Conservation (phyloP, 768 basidiomycete species). For the Lactarius hatsudake region DNA sequence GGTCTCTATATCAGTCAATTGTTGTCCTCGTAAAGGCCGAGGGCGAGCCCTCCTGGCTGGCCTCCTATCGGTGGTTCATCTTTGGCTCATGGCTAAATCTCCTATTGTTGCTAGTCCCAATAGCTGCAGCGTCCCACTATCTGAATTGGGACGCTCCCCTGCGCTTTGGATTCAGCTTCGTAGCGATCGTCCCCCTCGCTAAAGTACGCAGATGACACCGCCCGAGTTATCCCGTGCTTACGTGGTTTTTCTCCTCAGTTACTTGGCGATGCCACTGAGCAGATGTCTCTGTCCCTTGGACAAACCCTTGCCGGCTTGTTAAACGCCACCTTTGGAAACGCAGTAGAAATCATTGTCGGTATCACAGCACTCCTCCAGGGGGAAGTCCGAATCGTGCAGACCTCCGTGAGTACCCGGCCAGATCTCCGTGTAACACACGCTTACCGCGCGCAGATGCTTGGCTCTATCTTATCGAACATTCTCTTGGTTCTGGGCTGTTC, state of each 20-base stretch:
- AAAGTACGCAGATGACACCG: conserved; percentile 47
- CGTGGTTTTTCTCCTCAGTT: conserved; percentile 40
- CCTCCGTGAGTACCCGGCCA: conserved; percentile 53
- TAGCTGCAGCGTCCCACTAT: conserved; percentile 63
- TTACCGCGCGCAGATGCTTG: conserved; percentile 61
- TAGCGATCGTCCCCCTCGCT: conserved; percentile 85
- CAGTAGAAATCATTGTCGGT: conserved; percentile 88
- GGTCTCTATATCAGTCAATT: conserved; percentile 38
- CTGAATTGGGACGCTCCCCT: conserved; percentile 71
- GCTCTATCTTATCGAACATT: conserved; percentile 87
- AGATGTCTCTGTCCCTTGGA: conserved; percentile 73
- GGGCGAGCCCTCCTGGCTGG: conserved; percentile 58
- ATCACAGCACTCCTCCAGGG: conserved; percentile 72
- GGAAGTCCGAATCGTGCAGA: conserved; percentile 87
- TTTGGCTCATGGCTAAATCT: conserved; percentile 70
- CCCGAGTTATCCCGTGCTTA: background rate
- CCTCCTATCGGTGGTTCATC: conserved; percentile 59
- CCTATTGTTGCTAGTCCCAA: conserved; percentile 75
- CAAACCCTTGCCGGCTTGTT: conserved; percentile 84
- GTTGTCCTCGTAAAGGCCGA: conserved; percentile 49
- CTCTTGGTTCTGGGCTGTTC: conserved; percentile 89
- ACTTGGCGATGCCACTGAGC: conserved; percentile 79
- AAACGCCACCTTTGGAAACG: conserved; percentile 82
- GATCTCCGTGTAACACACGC: background rate
- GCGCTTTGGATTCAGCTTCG: conserved; percentile 72